A percentile compares a stretch with the other conserved stretches of the same genome.
Evolutionary conservation across 805 yeast genomes (phyloP).

Genomic region (Metschnikowia matae): DNA sequence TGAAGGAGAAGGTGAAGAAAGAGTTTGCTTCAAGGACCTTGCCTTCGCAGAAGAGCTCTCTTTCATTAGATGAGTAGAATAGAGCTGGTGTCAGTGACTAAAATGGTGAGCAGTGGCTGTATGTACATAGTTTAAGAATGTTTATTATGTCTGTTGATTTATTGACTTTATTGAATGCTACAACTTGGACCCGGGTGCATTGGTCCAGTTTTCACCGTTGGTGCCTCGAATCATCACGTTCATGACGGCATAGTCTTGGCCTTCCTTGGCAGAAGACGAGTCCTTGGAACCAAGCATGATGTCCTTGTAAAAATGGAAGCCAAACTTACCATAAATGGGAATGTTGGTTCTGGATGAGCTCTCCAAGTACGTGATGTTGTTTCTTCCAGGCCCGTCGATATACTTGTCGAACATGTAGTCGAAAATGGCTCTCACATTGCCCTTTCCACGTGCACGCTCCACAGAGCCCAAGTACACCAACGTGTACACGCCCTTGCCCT

Average conservation of each 20-base stretch:
- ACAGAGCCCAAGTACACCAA: constrained; percentile 45
- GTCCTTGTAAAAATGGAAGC: constrained; percentile 46
- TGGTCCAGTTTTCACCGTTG: constrained; percentile 31
- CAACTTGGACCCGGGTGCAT: constrained; percentile 11
- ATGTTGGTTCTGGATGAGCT: constrained; percentile 44
- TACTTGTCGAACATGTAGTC: constrained; percentile 45
- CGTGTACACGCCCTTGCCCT: constrained; percentile 35
- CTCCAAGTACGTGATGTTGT: constrained; percentile 46
- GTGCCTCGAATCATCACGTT: constrained; percentile 41
- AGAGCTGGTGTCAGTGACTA: too few relatives aligned
- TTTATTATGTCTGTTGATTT: not conserved
- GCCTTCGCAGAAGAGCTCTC: constrained; percentile 55
- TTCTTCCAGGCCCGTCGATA: constrained; percentile 36
- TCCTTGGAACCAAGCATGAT: constrained; percentile 40
- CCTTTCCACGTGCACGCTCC: constrained; percentile 49
- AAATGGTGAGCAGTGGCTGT: too few relatives aligned
- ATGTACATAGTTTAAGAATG: constrained; percentile 5
- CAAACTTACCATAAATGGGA: constrained; percentile 52
- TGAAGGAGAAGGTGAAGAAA: constrained; percentile 47
- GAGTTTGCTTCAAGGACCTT: constrained; percentile 50
- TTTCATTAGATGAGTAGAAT: constrained; percentile 38
- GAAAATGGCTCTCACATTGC: constrained; percentile 48
- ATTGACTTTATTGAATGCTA: not conserved
- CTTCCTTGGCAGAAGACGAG: constrained; percentile 26
- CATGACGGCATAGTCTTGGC: constrained; percentile 40